Evolutionary conservation across 257 asterid species (phyloP).

Genomic region (Solanum piurae): DNA sequence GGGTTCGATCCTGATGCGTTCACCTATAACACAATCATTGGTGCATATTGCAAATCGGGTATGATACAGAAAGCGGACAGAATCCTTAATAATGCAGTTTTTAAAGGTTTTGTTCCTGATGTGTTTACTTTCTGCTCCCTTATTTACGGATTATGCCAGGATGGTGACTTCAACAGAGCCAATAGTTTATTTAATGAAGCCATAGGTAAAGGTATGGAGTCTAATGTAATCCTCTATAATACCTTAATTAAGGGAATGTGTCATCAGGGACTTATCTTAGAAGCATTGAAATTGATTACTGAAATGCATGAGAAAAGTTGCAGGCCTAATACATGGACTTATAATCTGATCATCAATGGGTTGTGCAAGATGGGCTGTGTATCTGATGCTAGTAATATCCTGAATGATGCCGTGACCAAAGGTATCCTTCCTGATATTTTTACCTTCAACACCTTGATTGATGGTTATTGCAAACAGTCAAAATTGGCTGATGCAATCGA

Average conservation of each 20-base stretch:
- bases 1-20: conserved; percentile 68
- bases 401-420: conserved; percentile 52
- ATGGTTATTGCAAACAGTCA: conserved; percentile 77
- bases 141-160: conserved; percentile 58
- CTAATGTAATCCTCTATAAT: conserved; percentile 44
- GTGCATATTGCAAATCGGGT: conserved; percentile 69
- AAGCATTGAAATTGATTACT: conserved; percentile 60
- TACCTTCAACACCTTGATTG: conserved; percentile 83
- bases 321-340: conserved; percentile 67
- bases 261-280: conserved; percentile 49
- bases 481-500: conserved; percentile 61
- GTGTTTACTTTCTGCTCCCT: conserved; percentile 74
- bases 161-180: conserved; percentile 68
- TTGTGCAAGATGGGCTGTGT: conserved; percentile 82
- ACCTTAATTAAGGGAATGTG: conserved; percentile 70
- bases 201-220: conserved; percentile 38
- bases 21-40: conserved; percentile 72
- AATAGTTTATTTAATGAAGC: conserved; percentile 44
- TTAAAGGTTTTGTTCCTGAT: conserved; percentile 72
- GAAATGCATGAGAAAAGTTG: conserved; percentile 68
- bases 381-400: conserved; percentile 45
- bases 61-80: conserved; percentile 54
- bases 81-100: conserved; percentile 54
- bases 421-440: conserved; percentile 75
- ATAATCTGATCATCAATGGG: conserved; percentile 67